These are phyloP conservation scores for Colletotrichum sojae DNA, from an alignment of 2,329 filamentous ascomycete species.

Conservation along the genomic window DNA sequence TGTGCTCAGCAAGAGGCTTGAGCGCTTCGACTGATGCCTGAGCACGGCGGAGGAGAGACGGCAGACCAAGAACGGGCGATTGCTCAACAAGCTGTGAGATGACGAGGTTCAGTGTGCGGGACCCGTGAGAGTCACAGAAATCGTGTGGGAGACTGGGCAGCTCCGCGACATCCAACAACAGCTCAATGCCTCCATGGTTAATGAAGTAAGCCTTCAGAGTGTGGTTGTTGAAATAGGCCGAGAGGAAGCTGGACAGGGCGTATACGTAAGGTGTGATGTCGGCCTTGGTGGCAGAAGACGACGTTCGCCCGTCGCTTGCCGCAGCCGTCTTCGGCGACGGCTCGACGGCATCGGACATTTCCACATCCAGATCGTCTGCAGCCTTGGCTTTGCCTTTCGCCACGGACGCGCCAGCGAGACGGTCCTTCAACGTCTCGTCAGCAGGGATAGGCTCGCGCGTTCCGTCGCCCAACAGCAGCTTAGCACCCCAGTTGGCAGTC, in stretches of 20 bases:
- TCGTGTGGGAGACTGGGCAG: constrained; percentile 84
- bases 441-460: constrained; percentile 73
- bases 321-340: constrained; percentile 43
- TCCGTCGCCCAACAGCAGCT: constrained; percentile 76
- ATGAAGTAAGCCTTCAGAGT: constrained; percentile 82
- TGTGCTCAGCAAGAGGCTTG: constrained; percentile 72
- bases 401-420: constrained; percentile 45
- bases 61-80: constrained; percentile 84
- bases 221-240: constrained; percentile 80
- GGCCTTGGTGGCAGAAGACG: constrained; percentile 46
- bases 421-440: constrained; percentile 56
- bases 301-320: constrained; percentile 43
- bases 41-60: constrained; percentile 82
- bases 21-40: constrained; percentile 79
- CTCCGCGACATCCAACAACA: constrained; percentile 86
- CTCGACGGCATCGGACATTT: constrained; percentile 72
- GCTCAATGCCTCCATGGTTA: constrained; percentile 83
- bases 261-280: constrained; percentile 79
- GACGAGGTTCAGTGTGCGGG: constrained; percentile 79
- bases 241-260: constrained; percentile 82
- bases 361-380: constrained; percentile 67
- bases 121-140: constrained; percentile 76
- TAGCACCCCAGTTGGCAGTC: constrained; percentile 81
- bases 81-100: constrained; percentile 85
- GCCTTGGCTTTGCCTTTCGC: constrained; percentile 58